Conservation (phyloP, 176 grass and related monocot genomes). For the Ensete glaucum region DNA sequence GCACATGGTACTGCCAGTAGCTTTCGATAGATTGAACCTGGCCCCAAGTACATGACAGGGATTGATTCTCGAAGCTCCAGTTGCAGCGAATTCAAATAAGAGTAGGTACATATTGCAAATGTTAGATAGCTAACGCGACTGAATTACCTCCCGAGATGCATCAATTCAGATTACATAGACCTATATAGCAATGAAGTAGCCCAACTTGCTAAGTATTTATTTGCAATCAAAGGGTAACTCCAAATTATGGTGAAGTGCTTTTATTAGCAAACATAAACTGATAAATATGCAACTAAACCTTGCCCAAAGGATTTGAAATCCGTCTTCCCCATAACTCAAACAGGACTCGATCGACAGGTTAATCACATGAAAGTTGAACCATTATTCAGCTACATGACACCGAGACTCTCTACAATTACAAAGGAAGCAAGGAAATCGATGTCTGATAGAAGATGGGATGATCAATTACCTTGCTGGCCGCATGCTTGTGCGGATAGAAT, state of each 20-base stretch:
- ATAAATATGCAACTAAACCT: neutral
- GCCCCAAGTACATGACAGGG: too few relatives aligned
- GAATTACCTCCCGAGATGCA: too few relatives aligned
- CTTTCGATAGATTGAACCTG: too few relatives aligned
- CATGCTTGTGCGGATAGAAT: neutral
- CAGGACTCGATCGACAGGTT: neutral
- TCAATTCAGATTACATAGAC: too few relatives aligned
- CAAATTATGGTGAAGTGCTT: neutral
- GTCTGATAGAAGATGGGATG: neutral
- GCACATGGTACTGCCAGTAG: too few relatives aligned
- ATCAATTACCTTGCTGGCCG: slow-evolving; percentile 5
- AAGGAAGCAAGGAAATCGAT: too few relatives aligned
- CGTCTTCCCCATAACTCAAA: neutral
- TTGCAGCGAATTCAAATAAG: too few relatives aligned
- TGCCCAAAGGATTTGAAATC: neutral
- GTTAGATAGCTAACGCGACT: too few relatives aligned
- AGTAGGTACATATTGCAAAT: too few relatives aligned
- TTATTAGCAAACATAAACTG: too few relatives aligned
- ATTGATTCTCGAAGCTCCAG: too few relatives aligned
- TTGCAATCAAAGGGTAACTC: neutral
- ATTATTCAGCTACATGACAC: neutral
- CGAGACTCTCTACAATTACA: neutral
- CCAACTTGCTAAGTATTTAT: neutral
- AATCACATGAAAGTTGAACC: neutral
- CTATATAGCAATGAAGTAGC: too few relatives aligned